Evolutionary conservation across 192 early-diverging fungal genomes (phyloP), one percentile per base, ranked within the genome.

Genomic region (Coemansia pectinata): DNA sequence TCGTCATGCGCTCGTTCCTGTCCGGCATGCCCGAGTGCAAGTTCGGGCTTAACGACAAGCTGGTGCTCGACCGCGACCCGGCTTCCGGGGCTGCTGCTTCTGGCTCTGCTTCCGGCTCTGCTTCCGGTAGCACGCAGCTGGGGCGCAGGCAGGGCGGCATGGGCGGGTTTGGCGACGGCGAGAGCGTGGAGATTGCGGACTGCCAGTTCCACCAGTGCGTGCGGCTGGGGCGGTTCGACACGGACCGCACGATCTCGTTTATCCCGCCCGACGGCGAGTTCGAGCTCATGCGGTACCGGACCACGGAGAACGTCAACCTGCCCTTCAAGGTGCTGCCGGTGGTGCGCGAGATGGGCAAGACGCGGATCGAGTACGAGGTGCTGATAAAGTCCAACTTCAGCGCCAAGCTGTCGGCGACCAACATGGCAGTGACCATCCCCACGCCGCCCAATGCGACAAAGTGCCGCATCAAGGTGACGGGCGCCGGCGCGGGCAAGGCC

Each of bases 141-240:
- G 76, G 4, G 53, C 64, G 47, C 23, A 66, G 58, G 65, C 53
- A 6, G 8, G 73, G 77, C 4, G 70, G 67, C 29, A 73, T 65
- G 65, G 55, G 70, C 47, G 78, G 75, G 27, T 55, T 65, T 1
- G 76, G 74, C 47, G 66, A 72, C 66, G 68, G 75, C 36, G 75
- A 77, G 71, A 83, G 88, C 15, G 96, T 99, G 25, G 96, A 96
- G 72, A 92, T 99, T 40, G 97, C 97, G 55, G 97, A 99, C 71
- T 93, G 90, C 68, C 94, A 99, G 73, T 99, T 99, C 87, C 97
- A 99, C 77, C 97, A 99, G 84, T 98, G 97, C 82, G 97, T 99
- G 45, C 90, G 93, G 67, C 81, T 99, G 34, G 94, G 92, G 38
- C 90, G 90, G 65, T 99, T 97, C 74, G 96, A 98, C 63, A 88